Base-by-base conservation (phyloP, 345 rosid species). In the Ceriops zippeliana region DNA sequence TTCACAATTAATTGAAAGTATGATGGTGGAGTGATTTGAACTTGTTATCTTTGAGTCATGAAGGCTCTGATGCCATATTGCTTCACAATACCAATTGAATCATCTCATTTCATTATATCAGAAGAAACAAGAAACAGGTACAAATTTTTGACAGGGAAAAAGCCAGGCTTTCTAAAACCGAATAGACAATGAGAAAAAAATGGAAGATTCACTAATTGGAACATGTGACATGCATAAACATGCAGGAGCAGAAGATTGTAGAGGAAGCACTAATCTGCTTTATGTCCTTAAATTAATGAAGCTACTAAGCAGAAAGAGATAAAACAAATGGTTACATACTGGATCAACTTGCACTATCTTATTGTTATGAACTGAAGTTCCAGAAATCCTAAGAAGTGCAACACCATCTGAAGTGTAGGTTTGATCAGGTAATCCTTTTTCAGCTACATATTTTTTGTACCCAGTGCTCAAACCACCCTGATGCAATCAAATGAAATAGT, bases 391-490 rank as follows among this genome's bases (percentile, higher is more conserved):
- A 73, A 95, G 79, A 46, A 96, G 97, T 65, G 96, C 93, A 63
- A 92, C 82, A 70, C 81, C 70, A 64, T 96, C 98, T 52, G 82
- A 65, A 6, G 85, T 78, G 73, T 86, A 96, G 60, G 97, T 84
- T 74, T 87, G 96, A 74, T 87, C 98, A 2, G 81, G 26, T 72
- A 81, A 78, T 71, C 83, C 90, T 82, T 83, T 86, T 61, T 90
- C 97, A 61, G 82, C 83, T 77, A 90, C 35, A 17, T 63, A 70
- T 17, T 81, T 87, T 79, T 92, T 96, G 89, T 87, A 96, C 61
- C 98, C 90, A 69, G 92, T 82, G 87, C 98, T 87, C 78, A 89
- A 80, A 73, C 99, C 99, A 68, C 99, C 99, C 99, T 96, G 78
- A 21, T 30, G 52, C 38, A 68, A 83, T 71, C 64, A 70, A 63